Percentiles rank a stretch among this genome's conserved stretches.
Evolutionary conservation across 768 basidiomycete genomes (phyloP).

Genomic region (Symmetrospora coprosmae): DNA sequence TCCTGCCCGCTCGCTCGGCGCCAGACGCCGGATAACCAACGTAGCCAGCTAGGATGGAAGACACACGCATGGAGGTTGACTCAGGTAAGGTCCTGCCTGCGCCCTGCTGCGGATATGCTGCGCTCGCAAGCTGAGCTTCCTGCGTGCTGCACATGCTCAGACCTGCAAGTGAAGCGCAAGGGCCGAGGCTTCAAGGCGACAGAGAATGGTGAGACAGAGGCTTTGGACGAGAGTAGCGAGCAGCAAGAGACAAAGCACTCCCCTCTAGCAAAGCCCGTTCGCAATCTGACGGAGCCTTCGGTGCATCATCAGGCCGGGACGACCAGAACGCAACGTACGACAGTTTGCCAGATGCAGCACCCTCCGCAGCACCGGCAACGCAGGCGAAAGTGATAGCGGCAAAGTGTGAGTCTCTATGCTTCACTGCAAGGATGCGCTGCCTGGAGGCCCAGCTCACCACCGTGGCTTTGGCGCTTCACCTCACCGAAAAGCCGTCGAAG

Average conservation of each 20-base stretch:
- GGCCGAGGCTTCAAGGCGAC: slow-evolving; percentile 24
- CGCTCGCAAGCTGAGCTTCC: background rate
- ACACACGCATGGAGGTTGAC: background rate
- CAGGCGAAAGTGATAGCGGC: slow-evolving; percentile 19
- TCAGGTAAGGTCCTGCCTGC: no score
- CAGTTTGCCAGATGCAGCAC: slow-evolving; percentile 17
- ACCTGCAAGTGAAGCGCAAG: slow-evolving; percentile 23
- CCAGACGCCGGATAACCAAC: no score
- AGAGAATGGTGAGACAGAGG: background rate
- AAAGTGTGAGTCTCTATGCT: slow-evolving; percentile 11
- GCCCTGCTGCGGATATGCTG: no score
- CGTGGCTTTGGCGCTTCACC: background rate
- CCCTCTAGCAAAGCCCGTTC: background rate
- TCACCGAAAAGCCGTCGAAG: slow-evolving; percentile 70
- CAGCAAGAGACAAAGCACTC: no score
- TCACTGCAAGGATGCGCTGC: no score
- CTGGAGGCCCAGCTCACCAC: background rate
- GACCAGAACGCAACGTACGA: slow-evolving; percentile 20
- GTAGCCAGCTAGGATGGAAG: no score
- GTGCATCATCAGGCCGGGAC: slow-evolving; percentile 14
- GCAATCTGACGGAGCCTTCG: background rate
- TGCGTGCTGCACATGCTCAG: background rate
- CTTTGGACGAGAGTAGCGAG: no score
- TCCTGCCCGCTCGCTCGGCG: no score
- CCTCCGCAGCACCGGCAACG: background rate